A percentile compares a stretch with the other conserved stretches of the same genome.
These are phyloP conservation scores for Chalciporus piperatus DNA, from an alignment of 768 basidiomycete species.

Conservation along the genomic window DNA sequence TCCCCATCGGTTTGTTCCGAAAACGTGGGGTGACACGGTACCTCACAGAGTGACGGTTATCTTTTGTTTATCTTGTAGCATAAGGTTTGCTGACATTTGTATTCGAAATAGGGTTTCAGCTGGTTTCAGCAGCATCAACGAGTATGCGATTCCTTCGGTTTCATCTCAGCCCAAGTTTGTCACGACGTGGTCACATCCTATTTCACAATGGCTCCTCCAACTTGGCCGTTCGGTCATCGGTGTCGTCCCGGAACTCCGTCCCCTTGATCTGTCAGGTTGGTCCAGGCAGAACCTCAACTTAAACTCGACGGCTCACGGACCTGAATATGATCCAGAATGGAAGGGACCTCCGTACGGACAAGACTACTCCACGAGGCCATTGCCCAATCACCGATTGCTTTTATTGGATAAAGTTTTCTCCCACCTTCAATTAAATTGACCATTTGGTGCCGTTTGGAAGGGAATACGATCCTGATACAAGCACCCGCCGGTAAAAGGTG, in stretches of 20 bases:
- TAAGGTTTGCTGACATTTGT: no score
- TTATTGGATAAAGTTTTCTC: conserved; percentile 15
- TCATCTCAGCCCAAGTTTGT: background rate
- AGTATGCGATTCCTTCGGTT: no score
- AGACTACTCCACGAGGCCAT: conserved; percentile 21
- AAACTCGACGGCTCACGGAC: conserved; percentile 4
- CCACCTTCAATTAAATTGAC: conserved; percentile 11
- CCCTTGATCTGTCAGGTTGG: background rate
- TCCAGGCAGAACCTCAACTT: background rate
- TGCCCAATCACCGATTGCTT: conserved; percentile 1
- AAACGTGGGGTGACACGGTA: no score
- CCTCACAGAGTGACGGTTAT: no score
- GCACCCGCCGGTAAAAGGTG: conserved; percentile 3
- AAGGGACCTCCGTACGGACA: conserved; percentile 8
- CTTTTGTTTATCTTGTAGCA: no score
- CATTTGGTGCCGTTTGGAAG: background rate
- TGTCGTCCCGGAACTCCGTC: background rate
- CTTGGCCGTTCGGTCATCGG: background rate
- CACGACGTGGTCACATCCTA: no score
- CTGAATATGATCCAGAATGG: conserved; percentile 20
- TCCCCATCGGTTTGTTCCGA: no score
- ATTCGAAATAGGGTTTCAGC: no score
- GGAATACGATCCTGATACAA: conserved; percentile 8
- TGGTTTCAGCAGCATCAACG: no score
- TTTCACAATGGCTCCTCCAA: no score